Conservation (phyloP, 352 stramenopile species). For the Lagenidium giganteum region DNA sequence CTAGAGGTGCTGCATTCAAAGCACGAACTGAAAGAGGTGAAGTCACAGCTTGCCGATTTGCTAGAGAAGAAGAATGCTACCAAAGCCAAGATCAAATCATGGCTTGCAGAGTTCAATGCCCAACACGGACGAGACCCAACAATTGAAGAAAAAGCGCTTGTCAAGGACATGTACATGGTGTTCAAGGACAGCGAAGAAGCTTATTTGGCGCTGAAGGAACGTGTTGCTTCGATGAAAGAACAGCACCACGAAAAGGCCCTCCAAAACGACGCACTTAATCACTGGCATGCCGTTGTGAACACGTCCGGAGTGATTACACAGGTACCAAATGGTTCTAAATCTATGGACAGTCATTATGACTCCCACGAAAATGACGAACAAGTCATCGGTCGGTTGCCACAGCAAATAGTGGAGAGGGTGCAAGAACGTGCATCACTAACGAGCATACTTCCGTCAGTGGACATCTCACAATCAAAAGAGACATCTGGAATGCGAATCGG, state of each 20-base stretch:
- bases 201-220: conserved; percentile 36
- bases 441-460: too few species aligned
- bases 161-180: conserved; percentile 68
- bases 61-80: conserved; percentile 38
- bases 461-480: too few species aligned
- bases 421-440: too few species aligned
- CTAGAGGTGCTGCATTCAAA: conserved; percentile 42
- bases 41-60: conserved; percentile 25
- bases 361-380: too few species aligned
- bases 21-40: conserved; percentile 21
- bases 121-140: conserved; percentile 42
- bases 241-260: conserved; percentile 36
- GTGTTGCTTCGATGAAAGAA: conserved; percentile 31
- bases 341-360: too few species aligned
- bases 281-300: conserved; percentile 49
- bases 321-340: too few species aligned
- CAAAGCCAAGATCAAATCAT: conserved; percentile 61
- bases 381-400: too few species aligned
- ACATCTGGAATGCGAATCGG: too few species aligned
- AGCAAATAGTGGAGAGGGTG: too few species aligned
- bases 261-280: conserved; percentile 40
- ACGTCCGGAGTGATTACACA: too few species aligned
- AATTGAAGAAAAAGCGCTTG: conserved; percentile 75
- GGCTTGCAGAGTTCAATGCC: conserved; percentile 50
- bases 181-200: conserved; percentile 71